Evolutionary conservation across 2,329 filamentous ascomycete species (phyloP), one percentile per base, ranked within the genome.

Genomic region (Monosporascus sp.): DNA sequence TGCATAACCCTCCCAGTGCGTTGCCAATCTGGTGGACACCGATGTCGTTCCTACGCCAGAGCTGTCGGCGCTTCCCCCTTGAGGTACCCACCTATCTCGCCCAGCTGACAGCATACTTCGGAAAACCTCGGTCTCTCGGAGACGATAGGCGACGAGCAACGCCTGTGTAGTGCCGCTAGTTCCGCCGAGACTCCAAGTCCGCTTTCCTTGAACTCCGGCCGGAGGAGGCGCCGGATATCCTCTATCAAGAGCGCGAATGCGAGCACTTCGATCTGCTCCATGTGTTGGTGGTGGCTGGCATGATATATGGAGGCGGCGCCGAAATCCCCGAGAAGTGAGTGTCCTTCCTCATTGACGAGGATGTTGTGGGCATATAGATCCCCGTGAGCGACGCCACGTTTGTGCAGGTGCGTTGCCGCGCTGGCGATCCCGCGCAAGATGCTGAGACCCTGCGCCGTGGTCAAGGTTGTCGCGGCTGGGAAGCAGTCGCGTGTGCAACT

Each of bases 321-420:
- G 51, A 78, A 77, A 50, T 77, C 75, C 24, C 74, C 74, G 3
- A 79, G 65, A 14, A 79, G 59, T 4, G 76, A 74, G 56, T 78
- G 73, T 1, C 68, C 72, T 9, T 62, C 63, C 9, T 65, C 63
- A 49, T 66, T 68, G 24, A 71, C 71, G 11, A 78, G 66, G 18
- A 78, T 73, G 58, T 77, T 77, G 59, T 77, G 74, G 11, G 75
- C 74, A 49, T 76, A 76, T 37, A 79, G 51, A 57, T 77, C 75
- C 18, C 77, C 76, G 54, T 79, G 76, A 7, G 69, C 62, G 18
- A 78, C 73, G 6, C 72, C 72, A 35, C 67, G 64, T 7, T 56
- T 62, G 55, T 79, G 77, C 11, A 79, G 65, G 58, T 78, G 75
- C 18, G 53, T 64, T 2, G 72, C 71, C 0, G 73, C 75, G 15